Evolutionary conservation across 73 alveolate species (phyloP).

Genomic region (Paramecium pentaurelia): DNA sequence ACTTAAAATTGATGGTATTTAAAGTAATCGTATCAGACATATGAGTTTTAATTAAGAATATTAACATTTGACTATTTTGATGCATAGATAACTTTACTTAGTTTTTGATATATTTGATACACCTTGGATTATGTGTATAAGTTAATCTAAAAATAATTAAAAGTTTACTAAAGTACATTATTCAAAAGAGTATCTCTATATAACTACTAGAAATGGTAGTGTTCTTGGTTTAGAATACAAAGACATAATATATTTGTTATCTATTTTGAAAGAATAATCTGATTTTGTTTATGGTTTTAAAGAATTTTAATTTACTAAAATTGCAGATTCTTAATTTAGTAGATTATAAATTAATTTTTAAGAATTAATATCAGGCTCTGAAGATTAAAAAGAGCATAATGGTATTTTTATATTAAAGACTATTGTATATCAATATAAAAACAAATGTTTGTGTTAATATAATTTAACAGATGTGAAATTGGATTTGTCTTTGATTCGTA

Average conservation of each 20-base stretch:
- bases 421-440: neutral
- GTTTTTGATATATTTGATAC: neutral
- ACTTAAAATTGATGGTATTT: neutral
- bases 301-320: conserved; percentile 18
- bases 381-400: neutral
- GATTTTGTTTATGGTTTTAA: conserved; percentile 42
- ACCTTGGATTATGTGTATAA: neutral
- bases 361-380: neutral
- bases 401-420: neutral
- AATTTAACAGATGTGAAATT: neutral
- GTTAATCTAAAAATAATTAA: neutral
- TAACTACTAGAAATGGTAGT: neutral
- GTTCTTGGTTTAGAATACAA: neutral
- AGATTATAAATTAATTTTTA: neutral
- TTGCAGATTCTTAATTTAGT: neutral
- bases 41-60: neutral
- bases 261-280: neutral
- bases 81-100: neutral
- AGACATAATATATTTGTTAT: neutral
- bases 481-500: neutral
- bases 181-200: neutral
- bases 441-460: neutral
- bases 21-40: neutral
- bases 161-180: neutral
- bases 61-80: neutral